Percentiles rank a stretch among this genome's conserved stretches.
Evolutionary conservation across 106 monocot genomes (phyloP).

Genomic region (Posidonia australis): DNA sequence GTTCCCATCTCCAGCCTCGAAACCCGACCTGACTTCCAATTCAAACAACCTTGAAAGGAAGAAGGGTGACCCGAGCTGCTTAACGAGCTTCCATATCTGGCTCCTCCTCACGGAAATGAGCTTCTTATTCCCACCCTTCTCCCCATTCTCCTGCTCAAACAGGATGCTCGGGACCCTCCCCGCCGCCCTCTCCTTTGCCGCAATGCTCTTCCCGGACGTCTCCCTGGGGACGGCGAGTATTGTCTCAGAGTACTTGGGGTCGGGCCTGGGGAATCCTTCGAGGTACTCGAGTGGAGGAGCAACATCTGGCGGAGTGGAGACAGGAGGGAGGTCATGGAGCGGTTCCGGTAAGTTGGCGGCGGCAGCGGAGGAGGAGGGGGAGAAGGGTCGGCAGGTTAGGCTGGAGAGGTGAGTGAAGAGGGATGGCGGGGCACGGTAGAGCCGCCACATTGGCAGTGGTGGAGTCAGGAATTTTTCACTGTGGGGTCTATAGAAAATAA

Average conservation of each 20-base stretch:
- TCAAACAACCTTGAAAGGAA: conserved; percentile 80
- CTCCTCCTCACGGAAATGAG: conserved; percentile 72
- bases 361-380: neutral
- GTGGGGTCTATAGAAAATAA: too few species aligned
- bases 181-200: conserved; percentile 69
- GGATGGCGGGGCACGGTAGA: conserved; percentile 26
- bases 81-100: conserved; percentile 90
- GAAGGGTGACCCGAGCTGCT: conserved; percentile 68
- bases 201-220: conserved; percentile 53
- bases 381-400: neutral
- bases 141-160: conserved; percentile 91
- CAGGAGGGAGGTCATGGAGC: neutral
- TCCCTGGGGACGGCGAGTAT: conserved; percentile 58
- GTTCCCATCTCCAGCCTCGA: conserved; percentile 24
- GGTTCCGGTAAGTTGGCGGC: neutral
- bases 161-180: conserved; percentile 87
- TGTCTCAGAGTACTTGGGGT: conserved; percentile 76
- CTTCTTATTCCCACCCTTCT: conserved; percentile 93
- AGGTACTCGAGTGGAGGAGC: conserved; percentile 50
- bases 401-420: neutral
- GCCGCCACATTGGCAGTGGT: conserved; percentile 30
- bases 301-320: neutral
- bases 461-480: neutral
- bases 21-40: conserved; percentile 58
- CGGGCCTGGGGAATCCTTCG: conserved; percentile 66